Conservation (phyloP, 1,139 yeast genomes). For the Yamadazyma jaroonii region DNA sequence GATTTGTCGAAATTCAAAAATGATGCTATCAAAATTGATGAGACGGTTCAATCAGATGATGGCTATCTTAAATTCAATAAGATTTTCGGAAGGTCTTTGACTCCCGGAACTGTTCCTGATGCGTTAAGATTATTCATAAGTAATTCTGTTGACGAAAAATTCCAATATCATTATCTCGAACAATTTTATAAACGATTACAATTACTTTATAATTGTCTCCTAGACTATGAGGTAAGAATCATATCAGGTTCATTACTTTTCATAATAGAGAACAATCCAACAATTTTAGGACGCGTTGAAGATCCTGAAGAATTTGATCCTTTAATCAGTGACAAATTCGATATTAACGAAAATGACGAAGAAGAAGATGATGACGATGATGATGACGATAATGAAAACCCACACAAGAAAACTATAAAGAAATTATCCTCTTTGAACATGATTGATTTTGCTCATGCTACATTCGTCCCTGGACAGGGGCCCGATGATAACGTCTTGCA, state of each 20-base stretch:
- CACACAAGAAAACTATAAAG: constrained; percentile 15
- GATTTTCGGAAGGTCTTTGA: constrained; percentile 64
- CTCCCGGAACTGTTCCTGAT: constrained; percentile 36
- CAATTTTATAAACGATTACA: constrained; percentile 58
- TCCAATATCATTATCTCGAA: constrained; percentile 17
- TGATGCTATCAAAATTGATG: constrained; percentile 1
- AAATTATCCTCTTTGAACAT: constrained; percentile 45
- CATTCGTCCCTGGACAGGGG: constrained; percentile 59
- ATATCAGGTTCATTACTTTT: constrained; percentile 74
- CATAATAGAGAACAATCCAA: constrained; percentile 65
- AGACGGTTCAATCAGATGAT: constrained; percentile 12
- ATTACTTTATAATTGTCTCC: constrained; percentile 59
- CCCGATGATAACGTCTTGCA: constrained; percentile 65
- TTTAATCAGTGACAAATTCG: constrained; percentile 30
- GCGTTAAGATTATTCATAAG: constrained; percentile 57
- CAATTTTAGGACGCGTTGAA: constrained; percentile 40
- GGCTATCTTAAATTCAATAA: constrained; percentile 59
- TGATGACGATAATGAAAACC: constrained; percentile 24
- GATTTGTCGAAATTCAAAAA: constrained; percentile 12
- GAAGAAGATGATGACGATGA: constrained; percentile 32
- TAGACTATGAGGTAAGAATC: constrained; percentile 62
- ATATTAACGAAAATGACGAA: constrained; percentile 17
- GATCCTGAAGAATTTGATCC: constrained; percentile 26
- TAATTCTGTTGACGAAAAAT: constrained; percentile 7
- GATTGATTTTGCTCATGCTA: constrained; percentile 91